Conservation (phyloP, 495 filamentous ascomycete species). For the Hypomontagnella submonticulosa region DNA sequence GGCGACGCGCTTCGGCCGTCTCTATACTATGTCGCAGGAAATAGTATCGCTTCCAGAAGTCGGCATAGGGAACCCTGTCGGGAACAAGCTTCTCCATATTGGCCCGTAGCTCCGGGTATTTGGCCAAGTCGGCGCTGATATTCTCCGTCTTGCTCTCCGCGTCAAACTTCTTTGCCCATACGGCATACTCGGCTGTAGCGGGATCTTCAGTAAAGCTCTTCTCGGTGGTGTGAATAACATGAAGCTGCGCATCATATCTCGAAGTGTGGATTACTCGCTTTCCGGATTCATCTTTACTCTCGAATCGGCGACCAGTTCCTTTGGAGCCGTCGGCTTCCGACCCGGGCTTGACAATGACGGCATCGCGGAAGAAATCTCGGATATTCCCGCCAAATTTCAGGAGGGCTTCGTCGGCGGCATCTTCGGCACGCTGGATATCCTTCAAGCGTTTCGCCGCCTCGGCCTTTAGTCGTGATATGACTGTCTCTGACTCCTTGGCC, state of each 20-base stretch:
- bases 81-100: conserved; percentile 98
- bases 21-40: conserved; percentile 94
- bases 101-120: conserved; percentile 84
- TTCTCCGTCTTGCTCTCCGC: conserved; percentile 85
- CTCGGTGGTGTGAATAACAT: conserved; percentile 87
- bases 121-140: conserved; percentile 84
- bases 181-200: conserved; percentile 74
- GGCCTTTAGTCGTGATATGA: conserved; percentile 82
- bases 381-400: conserved; percentile 93
- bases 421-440: conserved; percentile 93
- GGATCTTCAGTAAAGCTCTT: conserved; percentile 90
- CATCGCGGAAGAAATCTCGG: conserved; percentile 89
- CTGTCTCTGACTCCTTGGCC: conserved; percentile 73
- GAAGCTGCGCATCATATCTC: conserved; percentile 93
- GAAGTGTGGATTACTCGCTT: conserved; percentile 93
- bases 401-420: conserved; percentile 96
- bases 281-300: conserved; percentile 89
- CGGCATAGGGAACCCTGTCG: conserved; percentile 83
- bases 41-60: conserved; percentile 96
- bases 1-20: conserved; percentile 90
- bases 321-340: conserved; percentile 47
- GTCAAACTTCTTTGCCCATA: conserved; percentile 80
- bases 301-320: conserved; percentile 74
- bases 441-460: conserved; percentile 87
- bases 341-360: conserved; percentile 82